These are phyloP conservation scores for Vitis cinerea DNA, from an alignment of 164 flowering plant genomes.

Conservation along the genomic window DNA sequence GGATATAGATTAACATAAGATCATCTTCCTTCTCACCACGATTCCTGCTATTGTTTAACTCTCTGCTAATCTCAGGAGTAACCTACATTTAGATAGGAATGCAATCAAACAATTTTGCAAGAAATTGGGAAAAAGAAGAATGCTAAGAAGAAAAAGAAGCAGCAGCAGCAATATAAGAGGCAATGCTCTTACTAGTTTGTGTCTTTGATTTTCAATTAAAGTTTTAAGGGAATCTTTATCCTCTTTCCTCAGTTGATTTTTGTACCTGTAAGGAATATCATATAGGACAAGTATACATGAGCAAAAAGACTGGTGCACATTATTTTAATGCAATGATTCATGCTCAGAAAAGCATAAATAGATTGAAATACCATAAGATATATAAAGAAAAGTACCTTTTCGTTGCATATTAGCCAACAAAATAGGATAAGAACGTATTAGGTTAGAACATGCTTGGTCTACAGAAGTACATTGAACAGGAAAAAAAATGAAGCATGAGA, in stretches of 20 bases:
- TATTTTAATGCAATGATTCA: background rate
- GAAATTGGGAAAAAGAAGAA: background rate
- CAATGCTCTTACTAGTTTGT: conserved; percentile 52
- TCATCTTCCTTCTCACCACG: conserved; percentile 86
- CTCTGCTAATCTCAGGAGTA: conserved; percentile 82
- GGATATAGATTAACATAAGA: conserved; percentile 72
- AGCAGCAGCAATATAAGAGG: background rate
- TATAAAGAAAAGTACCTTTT: too few species aligned
- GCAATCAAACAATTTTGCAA: background rate
- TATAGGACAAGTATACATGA: background rate
- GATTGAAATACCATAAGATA: too few species aligned
- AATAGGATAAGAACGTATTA: too few species aligned
- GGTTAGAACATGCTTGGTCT: too few species aligned
- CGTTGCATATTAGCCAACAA: too few species aligned
- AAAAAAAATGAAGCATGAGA: too few species aligned
- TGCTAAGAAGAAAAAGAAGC: background rate
- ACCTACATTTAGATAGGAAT: conserved; percentile 44
- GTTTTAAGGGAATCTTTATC: conserved; percentile 63
- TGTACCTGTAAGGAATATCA: conserved; percentile 55
- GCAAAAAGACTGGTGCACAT: background rate
- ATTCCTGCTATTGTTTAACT: conserved; percentile 70
- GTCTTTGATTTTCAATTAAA: conserved; percentile 66
- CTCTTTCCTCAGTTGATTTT: conserved; percentile 69
- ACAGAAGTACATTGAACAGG: too few species aligned
- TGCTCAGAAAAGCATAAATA: background rate